A percentile compares a stretch with the other conserved stretches of the same genome.
Evolutionary conservation across 371 early-diverging fungal genomes (phyloP).

Genomic region (Apophysomyces trapeziformis): DNA sequence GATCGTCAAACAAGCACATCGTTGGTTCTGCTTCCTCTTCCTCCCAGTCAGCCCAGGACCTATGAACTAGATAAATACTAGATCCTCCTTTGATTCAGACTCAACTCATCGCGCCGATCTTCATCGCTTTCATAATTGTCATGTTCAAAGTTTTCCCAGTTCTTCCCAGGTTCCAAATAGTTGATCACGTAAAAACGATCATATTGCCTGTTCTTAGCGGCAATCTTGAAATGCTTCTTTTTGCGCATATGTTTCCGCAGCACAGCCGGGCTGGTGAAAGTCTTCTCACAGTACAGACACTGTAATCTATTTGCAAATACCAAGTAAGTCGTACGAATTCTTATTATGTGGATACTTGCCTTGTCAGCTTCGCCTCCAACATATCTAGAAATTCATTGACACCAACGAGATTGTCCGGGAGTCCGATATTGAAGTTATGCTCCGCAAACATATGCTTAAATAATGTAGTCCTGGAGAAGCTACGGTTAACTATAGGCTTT

Average conservation of each 20-base stretch:
- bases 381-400: constrained; percentile 85
- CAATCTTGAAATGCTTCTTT: constrained; percentile 98
- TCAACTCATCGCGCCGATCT: constrained; percentile 67
- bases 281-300: constrained; percentile 95
- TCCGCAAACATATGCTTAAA: constrained; percentile 92
- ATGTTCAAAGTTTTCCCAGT: constrained; percentile 87
- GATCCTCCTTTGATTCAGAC: constrained; percentile 14
- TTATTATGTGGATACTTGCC: constrained; percentile 38
- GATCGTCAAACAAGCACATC: constrained; percentile 79
- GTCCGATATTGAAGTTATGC: constrained; percentile 94
- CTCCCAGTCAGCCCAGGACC: constrained; percentile 85
- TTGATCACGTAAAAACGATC: constrained; percentile 97
- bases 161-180: constrained; percentile 90
- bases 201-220: constrained; percentile 85
- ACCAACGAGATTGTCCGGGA: constrained; percentile 90
- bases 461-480: constrained; percentile 48
- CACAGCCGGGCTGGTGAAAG: constrained; percentile 85
- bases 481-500: neutral
- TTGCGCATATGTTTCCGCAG: constrained; percentile 97
- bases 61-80: constrained; percentile 11
- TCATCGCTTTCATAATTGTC: constrained; percentile 83
- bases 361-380: constrained; percentile 76
- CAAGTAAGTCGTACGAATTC: constrained; percentile 8
- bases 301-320: constrained; percentile 58
- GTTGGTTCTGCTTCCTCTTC: constrained; percentile 72